Evolutionary conservation across 164 flowering plant genomes (phyloP), one percentile per base, ranked within the genome.

Genomic region (Vitis amurensis): DNA sequence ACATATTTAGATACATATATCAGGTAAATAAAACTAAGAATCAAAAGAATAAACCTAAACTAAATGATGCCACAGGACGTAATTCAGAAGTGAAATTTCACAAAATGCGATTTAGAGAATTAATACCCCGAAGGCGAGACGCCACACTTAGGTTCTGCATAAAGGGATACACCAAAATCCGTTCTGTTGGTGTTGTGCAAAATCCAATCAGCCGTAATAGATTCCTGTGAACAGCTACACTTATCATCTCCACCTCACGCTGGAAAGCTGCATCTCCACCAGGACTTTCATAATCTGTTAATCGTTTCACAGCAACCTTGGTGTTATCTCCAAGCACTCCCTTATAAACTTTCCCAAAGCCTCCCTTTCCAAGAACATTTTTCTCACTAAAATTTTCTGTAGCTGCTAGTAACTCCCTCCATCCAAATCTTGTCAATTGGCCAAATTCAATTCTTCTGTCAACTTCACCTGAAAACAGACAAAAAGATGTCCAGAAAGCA

Each of bases 91-190:
- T 31, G 44, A 31, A 6, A 31, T 31, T 31, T 31, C 44, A 31
- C 44, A 31, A 31, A 31, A 53, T n/a, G 44, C 11, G 48, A 55
- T 11, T 61, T 19, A 16, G 27, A 59, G 30, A 48, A 66, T 12
- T 31, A 50, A 48, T 82, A 94, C 97, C 97, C 86, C 97, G 82
- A 4, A 94, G 77, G 64, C 91, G 87, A 68, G 81, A 87, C n/a
- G 97, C 97, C 70, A 94, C 97, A 78, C 98, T 94, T 69, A 92
- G 76, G 78, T 94, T 94, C 74, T 89, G 94, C 98, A 94, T 94
- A 63, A 74, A 92, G 5, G 97, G 98, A 76, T 94, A 94, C 48
- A 94, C 97, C 78, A 94, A 76, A 66, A 92, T 92, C 57, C 97
- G 89, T 68, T 94, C 98, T 10, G 97, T 88, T 58, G 91, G 88